Base-by-base conservation (phyloP, 139 green algal species). In the Chlorella sorokiniana region DNA sequence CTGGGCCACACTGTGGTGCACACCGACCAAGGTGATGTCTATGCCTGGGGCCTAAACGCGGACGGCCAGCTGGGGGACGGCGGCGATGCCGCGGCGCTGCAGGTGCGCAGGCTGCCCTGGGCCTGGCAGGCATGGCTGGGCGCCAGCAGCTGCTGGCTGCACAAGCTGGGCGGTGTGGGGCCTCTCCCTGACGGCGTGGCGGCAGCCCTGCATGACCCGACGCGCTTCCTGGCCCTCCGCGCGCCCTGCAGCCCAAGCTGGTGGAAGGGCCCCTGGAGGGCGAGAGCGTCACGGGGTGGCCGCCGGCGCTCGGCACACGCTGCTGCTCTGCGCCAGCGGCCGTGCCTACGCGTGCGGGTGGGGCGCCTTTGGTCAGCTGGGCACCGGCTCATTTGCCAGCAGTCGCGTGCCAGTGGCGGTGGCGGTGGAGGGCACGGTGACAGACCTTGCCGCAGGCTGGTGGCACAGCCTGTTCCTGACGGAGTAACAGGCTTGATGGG, bases 21-120 rank as follows among this genome's bases (percentile, higher is more conserved):
- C 25, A 92, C 84, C 11, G 82, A 89, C 14, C 31, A 41, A 23
- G 90, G 90, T 3, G 73, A 80, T 37, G 89, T 87, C 10, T 93
- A 92, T 37, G 70, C 70, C 18, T 93, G 89, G 83, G 90, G 90
- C 16, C 64, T 69, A 29, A 93, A 93, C 78, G 42, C 22, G n/a
- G 76, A 90, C 41, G 89, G 87, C 25, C 86, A 91, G 61, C 79
- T 93, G 71, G 90, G 90, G 37, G 69, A 88, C 63, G 72, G 76
- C 22, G 64, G 64, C n/a, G 38, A 51, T 9, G 48, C 31, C 25
- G n/a, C 70, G 4, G 48, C 56, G 14, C 33, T 82, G 18, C 40
- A 83, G 64, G 62, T 74, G 48, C 1, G 75, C 1, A 6, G 51
- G 72, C 4, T 31, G 56, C 18, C 18, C 18, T 52, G n/a, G n/a